phyloP scores from a whole-genome alignment of 2,329 filamentous ascomycete genomes.

The Colletotrichum lindemuthianum region DNA sequence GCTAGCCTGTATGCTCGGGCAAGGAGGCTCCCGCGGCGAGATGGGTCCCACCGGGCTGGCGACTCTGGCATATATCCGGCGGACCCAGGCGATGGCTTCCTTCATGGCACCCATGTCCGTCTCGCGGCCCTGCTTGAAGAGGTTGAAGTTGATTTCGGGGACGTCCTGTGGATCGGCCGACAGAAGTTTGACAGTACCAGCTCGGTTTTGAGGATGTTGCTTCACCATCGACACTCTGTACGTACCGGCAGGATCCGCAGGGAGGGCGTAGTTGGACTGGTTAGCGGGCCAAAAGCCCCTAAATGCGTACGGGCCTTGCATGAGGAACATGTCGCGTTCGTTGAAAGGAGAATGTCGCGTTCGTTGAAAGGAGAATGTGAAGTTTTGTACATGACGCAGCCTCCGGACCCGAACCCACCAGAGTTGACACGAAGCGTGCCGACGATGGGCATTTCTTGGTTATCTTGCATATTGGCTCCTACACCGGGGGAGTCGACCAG shows the following conservation, averaged over 20 bases:
- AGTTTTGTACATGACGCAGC: slow-evolving; percentile 41
- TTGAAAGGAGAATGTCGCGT: slow-evolving; percentile 51
- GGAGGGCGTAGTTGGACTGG: slow-evolving; percentile 48
- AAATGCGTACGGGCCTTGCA: slow-evolving; percentile 64
- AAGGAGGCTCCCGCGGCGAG: slow-evolving; percentile 37
- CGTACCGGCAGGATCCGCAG: slow-evolving; percentile 48
- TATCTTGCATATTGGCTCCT: slow-evolving; percentile 60
- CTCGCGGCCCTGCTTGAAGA: slow-evolving; percentile 59
- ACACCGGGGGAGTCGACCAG: slow-evolving; percentile 59
- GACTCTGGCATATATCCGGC: slow-evolving; percentile 39
- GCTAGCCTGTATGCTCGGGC: slow-evolving; percentile 34
- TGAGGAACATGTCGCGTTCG: slow-evolving; percentile 63
- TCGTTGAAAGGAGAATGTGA: slow-evolving; percentile 49
- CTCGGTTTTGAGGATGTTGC: slow-evolving; percentile 61
- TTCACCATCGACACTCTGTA: slow-evolving; percentile 53
- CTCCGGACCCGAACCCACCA: slow-evolving; percentile 37
- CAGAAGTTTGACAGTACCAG: slow-evolving; percentile 69
- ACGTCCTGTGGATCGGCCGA: slow-evolving; percentile 70
- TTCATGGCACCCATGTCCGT: slow-evolving; percentile 53
- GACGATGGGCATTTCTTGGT: slow-evolving; percentile 51
- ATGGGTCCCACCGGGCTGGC: slow-evolving; percentile 37
- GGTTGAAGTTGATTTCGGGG: slow-evolving; percentile 70
- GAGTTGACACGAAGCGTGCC: slow-evolving; percentile 33
- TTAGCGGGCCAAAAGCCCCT: slow-evolving; percentile 64
- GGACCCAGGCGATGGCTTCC: slow-evolving; percentile 45